Percentiles rank a stretch among this genome's conserved stretches.
Conservation (phyloP, 106 monocot species). For the Hemerocallis citrina region DNA sequence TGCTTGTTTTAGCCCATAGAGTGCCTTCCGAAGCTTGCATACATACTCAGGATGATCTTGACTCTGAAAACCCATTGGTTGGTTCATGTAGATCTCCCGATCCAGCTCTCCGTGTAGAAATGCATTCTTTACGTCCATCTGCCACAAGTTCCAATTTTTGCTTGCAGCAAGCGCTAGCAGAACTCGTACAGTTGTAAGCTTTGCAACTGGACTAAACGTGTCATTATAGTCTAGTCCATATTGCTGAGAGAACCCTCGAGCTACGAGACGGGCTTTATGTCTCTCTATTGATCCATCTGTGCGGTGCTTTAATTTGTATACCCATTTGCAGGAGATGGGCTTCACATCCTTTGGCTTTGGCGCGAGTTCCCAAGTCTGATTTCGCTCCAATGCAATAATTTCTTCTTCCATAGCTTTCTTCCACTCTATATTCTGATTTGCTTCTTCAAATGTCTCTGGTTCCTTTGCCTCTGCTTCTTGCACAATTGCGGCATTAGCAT, state of each 20-base stretch:
- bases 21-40: slow-evolving; percentile 10
- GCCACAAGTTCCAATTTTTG: slow-evolving; percentile 13
- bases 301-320: slow-evolving; percentile 14
- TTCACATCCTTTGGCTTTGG: slow-evolving; percentile 12
- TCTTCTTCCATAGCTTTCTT: slow-evolving; percentile 20
- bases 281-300: slow-evolving; percentile 10
- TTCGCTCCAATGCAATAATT: slow-evolving; percentile 8
- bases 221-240: slow-evolving; percentile 16
- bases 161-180: slow-evolving; percentile 12
- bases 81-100: slow-evolving; percentile 16
- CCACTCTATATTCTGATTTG: slow-evolving; percentile 1
- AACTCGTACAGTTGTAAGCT: slow-evolving; percentile 4
- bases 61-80: slow-evolving; percentile 9
- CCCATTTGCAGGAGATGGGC: slow-evolving; percentile 19
- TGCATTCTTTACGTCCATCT: slow-evolving; percentile 27
- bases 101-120: slow-evolving; percentile 15
- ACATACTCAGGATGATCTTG: not conserved
- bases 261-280: slow-evolving; percentile 20
- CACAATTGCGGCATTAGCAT: slow-evolving; percentile 2
- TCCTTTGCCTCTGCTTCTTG: slow-evolving; percentile 2
- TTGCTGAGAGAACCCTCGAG: slow-evolving; percentile 12
- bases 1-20: slow-evolving; percentile 29
- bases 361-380: slow-evolving; percentile 20
- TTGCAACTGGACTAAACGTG: slow-evolving; percentile 24
- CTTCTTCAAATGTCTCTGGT: slow-evolving; percentile 6